phyloP scores from a whole-genome alignment of 352 stramenopile species.

The Globisporangium cederbergense region DNA sequence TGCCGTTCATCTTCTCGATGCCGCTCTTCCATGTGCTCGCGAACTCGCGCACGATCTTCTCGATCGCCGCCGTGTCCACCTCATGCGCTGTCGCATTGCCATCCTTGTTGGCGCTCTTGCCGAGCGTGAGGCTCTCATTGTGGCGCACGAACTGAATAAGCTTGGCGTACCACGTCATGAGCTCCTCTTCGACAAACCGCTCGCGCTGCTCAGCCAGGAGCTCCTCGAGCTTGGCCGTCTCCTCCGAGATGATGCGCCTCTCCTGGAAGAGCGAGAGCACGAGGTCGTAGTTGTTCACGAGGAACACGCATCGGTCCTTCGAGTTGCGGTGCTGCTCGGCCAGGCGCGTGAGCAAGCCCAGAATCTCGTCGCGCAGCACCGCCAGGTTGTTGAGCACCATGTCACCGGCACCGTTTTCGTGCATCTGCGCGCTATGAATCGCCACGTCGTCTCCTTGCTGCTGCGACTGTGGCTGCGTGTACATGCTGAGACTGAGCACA shows the following conservation, averaged over 20 bases:
- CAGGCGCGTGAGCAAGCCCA: slow-evolving; percentile 77
- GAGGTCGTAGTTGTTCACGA: slow-evolving; percentile 98
- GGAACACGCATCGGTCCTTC: slow-evolving; percentile 96
- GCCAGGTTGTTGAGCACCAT: slow-evolving; percentile 95
- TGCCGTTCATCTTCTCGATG: slow-evolving; percentile 97
- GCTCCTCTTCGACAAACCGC: slow-evolving; percentile 97
- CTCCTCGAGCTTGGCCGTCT: slow-evolving; percentile 94
- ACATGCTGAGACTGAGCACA: slow-evolving; percentile 90
- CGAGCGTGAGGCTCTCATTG: slow-evolving; percentile 84
- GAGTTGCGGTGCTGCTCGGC: slow-evolving; percentile 89
- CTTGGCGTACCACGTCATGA: slow-evolving; percentile 90
- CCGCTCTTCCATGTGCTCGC: slow-evolving; percentile 92
- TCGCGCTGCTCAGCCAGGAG: slow-evolving; percentile 92
- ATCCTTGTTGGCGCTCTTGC: slow-evolving; percentile 15
- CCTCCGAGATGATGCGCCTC: slow-evolving; percentile 90
- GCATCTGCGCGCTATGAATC: slow-evolving; percentile 68
- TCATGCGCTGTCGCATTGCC: slow-evolving; percentile 14
- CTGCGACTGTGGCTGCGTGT: slow-evolving; percentile 39
- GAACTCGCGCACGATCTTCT: slow-evolving; percentile 96
- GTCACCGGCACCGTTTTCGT: slow-evolving; percentile 82
- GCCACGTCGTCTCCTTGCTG: slow-evolving; percentile 26
- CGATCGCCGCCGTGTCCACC: slow-evolving; percentile 88
- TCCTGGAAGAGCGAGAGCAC: slow-evolving; percentile 96
- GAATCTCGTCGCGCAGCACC: slow-evolving; percentile 77
- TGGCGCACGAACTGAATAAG: slow-evolving; percentile 98